These are phyloP conservation scores for Leccinellum rugosiceps DNA, from an alignment of 768 basidiomycete species.

Conservation along the genomic window DNA sequence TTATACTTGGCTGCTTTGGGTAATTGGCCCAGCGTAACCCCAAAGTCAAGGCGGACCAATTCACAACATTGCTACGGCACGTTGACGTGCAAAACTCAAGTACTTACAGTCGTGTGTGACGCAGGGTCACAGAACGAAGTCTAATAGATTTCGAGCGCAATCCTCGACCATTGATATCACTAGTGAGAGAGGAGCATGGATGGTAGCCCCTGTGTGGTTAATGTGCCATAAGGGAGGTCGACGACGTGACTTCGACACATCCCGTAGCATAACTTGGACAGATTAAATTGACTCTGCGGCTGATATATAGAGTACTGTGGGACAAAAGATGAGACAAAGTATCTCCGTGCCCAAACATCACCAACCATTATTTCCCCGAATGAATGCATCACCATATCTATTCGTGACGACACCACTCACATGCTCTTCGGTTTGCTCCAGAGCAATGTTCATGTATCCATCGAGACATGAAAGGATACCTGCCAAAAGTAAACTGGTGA, in stretches of 20 bases:
- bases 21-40: neutral
- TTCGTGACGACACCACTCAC: conserved; percentile 86
- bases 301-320: conserved; percentile 75
- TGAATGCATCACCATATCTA: conserved; percentile 92
- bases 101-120: neutral
- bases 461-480: conserved; percentile 93
- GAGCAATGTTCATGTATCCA: conserved; percentile 98
- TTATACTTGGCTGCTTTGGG: neutral
- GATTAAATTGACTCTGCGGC: conserved; percentile 57
- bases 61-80: neutral
- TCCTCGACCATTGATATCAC: neutral
- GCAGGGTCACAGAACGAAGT: neutral
- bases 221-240: neutral
- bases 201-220: neutral
- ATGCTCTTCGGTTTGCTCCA: conserved; percentile 97
- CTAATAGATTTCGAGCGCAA: neutral
- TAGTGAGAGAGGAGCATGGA: neutral
- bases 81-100: neutral
- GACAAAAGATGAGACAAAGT: neutral
- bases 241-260: neutral
- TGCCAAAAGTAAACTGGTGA: conserved; percentile 29
- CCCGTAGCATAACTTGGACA: neutral
- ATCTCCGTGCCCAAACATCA: neutral
- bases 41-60: neutral
- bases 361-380: conserved; percentile 89